phyloP scores from a whole-genome alignment of 371 early-diverging fungal genomes.

The Rhizomucor miehei region DNA sequence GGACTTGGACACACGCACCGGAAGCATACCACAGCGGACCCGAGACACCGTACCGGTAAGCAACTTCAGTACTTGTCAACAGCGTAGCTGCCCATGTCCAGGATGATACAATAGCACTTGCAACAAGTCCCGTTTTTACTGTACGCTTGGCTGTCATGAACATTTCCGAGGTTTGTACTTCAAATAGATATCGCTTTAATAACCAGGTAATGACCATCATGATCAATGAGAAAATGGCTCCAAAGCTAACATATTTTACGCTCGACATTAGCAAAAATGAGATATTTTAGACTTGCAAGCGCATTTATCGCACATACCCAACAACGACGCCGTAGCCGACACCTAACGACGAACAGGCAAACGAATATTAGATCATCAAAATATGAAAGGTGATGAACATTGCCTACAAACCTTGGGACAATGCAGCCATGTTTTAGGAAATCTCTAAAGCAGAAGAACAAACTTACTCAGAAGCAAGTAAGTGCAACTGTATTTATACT shows the following conservation, averaged over 20 bases:
- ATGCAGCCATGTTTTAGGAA: constrained; percentile 22
- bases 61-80: constrained; percentile 63
- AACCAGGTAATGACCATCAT: constrained; percentile 64
- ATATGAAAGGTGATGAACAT: not conserved
- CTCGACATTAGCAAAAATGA: too few relatives aligned
- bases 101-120: constrained; percentile 63
- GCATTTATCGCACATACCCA: constrained; percentile 21
- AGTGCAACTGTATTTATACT: too few relatives aligned
- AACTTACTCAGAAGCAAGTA: too few relatives aligned
- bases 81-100: constrained; percentile 75
- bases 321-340: constrained; percentile 39
- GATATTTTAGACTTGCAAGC: too few relatives aligned
- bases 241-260: constrained; percentile 31
- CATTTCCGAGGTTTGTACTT: constrained; percentile 63
- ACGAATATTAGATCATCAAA: not conserved
- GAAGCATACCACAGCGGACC: constrained; percentile 68
- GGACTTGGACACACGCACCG: constrained; percentile 66
- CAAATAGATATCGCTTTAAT: constrained; percentile 57
- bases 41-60: constrained; percentile 66
- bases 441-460: not conserved
- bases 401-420: constrained; percentile 24
- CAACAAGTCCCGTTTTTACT: constrained; percentile 68
- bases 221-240: constrained; percentile 54
- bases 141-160: constrained; percentile 66
- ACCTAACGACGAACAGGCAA: constrained; percentile 9